Evolutionary conservation across 345 rosid species (phyloP).

Genomic region (Brassica rapa): DNA sequence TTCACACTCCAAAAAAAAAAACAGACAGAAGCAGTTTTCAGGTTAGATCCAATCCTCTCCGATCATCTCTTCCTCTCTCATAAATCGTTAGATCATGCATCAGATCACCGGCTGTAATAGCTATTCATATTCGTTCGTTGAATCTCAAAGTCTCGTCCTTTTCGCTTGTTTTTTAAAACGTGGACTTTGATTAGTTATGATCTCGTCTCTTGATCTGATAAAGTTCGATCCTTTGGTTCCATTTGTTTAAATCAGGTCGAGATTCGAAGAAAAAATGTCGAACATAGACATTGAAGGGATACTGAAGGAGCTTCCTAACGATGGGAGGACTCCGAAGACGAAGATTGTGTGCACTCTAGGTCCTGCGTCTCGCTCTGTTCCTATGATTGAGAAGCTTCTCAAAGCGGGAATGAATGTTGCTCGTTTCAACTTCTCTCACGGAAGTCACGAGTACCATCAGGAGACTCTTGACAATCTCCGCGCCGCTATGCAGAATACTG

Average conservation of each 20-base stretch:
- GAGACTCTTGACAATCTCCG: constrained; percentile 32
- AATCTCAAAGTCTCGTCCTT: constrained; percentile 1
- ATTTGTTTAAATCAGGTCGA: constrained; percentile 13
- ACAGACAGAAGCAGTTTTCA: constrained; percentile 20
- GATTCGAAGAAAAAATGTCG: constrained; percentile 52
- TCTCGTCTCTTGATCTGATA: not conserved
- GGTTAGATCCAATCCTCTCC: constrained; percentile 25
- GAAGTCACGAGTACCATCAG: constrained; percentile 24
- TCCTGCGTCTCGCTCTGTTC: constrained; percentile 58
- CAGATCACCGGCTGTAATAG: not conserved
- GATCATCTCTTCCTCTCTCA: constrained; percentile 9
- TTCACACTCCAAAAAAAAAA: constrained; percentile 12
- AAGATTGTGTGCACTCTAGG: constrained; percentile 67
- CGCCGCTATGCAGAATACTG: constrained; percentile 26
- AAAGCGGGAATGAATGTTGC: constrained; percentile 24
- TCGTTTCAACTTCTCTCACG: constrained; percentile 29
- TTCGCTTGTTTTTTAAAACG: not conserved
- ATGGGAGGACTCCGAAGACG: constrained; percentile 52
- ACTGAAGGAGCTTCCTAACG: constrained; percentile 57
- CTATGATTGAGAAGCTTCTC: constrained; percentile 47
- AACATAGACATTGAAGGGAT: constrained; percentile 87
- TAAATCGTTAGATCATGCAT: constrained; percentile 7
- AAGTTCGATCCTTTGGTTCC: not conserved
- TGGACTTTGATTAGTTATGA: constrained; percentile 10
- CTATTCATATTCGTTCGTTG: not conserved